Conservation (phyloP, 257 asterid species). For the Jacaranda mimosifolia region DNA sequence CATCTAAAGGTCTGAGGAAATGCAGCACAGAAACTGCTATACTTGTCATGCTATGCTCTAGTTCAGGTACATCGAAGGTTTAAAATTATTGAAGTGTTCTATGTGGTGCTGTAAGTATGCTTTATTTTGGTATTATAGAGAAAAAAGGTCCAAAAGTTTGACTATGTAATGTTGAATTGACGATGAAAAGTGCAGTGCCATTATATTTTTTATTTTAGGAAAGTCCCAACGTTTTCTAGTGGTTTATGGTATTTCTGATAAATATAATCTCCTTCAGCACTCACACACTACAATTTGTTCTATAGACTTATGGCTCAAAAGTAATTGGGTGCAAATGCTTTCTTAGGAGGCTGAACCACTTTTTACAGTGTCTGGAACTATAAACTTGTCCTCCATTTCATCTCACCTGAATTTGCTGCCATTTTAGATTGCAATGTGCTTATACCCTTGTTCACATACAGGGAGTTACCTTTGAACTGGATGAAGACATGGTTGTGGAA, state of each 20-base stretch:
- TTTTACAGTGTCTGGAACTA: constrained; percentile 9
- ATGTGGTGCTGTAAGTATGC: background rate
- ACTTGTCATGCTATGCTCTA: background rate
- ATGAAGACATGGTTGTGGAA: constrained; percentile 59
- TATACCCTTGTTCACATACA: constrained; percentile 42
- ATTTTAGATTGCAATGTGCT: constrained; percentile 16
- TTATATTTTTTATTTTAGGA: too few species aligned
- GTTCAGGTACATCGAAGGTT: background rate
- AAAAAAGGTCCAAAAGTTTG: constrained; percentile 7
- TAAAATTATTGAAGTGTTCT: background rate
- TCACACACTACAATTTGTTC: background rate
- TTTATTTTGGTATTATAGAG: background rate
- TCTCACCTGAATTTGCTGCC: constrained; percentile 12
- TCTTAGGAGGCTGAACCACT: constrained; percentile 14
- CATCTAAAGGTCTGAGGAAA: too few species aligned
- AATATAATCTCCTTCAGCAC: too few species aligned
- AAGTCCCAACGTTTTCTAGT: too few species aligned
- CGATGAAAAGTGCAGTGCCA: background rate
- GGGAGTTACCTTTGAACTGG: constrained; percentile 82
- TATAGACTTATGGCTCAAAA: background rate
- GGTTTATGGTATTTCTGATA: too few species aligned
- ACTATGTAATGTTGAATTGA: background rate
- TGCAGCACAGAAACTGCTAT: background rate
- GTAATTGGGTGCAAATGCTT: constrained; percentile 7
- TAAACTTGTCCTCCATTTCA: constrained; percentile 4